Percentiles rank a stretch among this genome's conserved stretches.
Conservation (phyloP, 2,329 filamentous ascomycete species). For the Pseudocercospora crystallina region DNA sequence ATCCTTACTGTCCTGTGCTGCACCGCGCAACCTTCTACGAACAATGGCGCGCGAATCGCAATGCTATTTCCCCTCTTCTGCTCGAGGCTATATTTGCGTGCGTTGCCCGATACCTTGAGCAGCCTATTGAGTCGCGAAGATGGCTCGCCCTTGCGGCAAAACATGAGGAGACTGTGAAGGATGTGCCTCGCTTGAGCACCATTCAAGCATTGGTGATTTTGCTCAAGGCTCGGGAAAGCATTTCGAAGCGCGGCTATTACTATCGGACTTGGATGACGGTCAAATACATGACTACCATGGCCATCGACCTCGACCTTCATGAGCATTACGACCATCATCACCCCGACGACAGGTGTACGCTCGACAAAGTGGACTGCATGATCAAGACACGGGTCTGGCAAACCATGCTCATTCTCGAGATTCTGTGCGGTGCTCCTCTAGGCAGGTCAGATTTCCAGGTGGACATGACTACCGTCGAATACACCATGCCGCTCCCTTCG, state of each 20-base stretch:
- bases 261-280: slow-evolving; percentile 97
- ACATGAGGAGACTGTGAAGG: slow-evolving; percentile 91
- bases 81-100: slow-evolving; percentile 91
- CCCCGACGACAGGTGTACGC: slow-evolving; percentile 66
- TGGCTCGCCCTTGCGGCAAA: slow-evolving; percentile 89
- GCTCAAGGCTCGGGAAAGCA: slow-evolving; percentile 87
- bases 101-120: slow-evolving; percentile 77
- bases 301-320: slow-evolving; percentile 83
- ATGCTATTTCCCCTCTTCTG: slow-evolving; percentile 84
- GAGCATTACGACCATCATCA: slow-evolving; percentile 81
- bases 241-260: slow-evolving; percentile 90
- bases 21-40: slow-evolving; percentile 80
- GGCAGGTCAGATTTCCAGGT: slow-evolving; percentile 75
- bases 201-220: slow-evolving; percentile 86
- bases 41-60: slow-evolving; percentile 80
- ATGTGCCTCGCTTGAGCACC: slow-evolving; percentile 84
- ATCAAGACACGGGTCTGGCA: slow-evolving; percentile 90
- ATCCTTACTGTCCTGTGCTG: slow-evolving; percentile 88
- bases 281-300: slow-evolving; percentile 89
- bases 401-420: slow-evolving; percentile 77
- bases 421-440: slow-evolving; percentile 92
- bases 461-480: slow-evolving; percentile 72
- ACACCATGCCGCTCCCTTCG: slow-evolving; percentile 63
- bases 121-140: slow-evolving; percentile 80
- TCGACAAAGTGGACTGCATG: slow-evolving; percentile 70